phyloP scores from a whole-genome alignment of 495 filamentous ascomycete species.

The Daldinia caldariorum region DNA sequence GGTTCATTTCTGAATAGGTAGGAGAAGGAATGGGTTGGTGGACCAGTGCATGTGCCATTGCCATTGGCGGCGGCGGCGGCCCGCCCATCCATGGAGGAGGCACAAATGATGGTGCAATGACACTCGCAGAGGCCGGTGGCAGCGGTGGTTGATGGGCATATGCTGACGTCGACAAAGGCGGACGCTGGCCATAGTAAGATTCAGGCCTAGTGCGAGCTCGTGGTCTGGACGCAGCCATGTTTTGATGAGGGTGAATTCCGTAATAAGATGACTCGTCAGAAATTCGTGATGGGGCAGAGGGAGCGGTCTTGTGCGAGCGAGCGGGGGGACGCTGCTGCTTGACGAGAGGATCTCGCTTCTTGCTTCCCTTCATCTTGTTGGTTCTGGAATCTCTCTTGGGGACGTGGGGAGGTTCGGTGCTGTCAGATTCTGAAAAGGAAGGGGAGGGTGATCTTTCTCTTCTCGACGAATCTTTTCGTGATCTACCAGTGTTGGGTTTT shows the following conservation, averaged over 20 bases:
- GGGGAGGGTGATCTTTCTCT: conserved; percentile 47
- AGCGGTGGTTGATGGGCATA: conserved; percentile 44
- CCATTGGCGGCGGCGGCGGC: conserved; percentile 19
- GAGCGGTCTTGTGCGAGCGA: conserved; percentile 42
- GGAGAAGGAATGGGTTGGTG: conserved; percentile 44
- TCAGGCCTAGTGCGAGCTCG: conserved; percentile 53
- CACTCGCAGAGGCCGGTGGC: conserved; percentile 36
- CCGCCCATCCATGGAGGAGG: conserved; percentile 36
- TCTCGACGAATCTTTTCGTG: conserved; percentile 51
- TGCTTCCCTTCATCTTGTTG: conserved; percentile 48
- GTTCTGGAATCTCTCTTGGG: conserved; percentile 40
- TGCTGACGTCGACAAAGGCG: conserved; percentile 46
- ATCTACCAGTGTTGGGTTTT: conserved; percentile 57
- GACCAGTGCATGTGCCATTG: conserved; percentile 40
- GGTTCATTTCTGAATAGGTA: conserved; percentile 42
- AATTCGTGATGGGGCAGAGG: conserved; percentile 40
- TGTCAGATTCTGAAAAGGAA: conserved; percentile 57
- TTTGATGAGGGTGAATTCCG: conserved; percentile 47
- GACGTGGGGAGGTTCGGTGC: conserved; percentile 49
- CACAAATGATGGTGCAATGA: conserved; percentile 35
- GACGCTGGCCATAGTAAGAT: conserved; percentile 53
- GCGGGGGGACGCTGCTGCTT: conserved; percentile 39
- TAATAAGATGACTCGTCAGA: conserved; percentile 54
- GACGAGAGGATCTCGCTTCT: conserved; percentile 30
- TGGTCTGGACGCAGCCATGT: conserved; percentile 50